Conservation (phyloP, 2,329 filamentous ascomycete species). For the Pestalotiopsis sp. region DNA sequence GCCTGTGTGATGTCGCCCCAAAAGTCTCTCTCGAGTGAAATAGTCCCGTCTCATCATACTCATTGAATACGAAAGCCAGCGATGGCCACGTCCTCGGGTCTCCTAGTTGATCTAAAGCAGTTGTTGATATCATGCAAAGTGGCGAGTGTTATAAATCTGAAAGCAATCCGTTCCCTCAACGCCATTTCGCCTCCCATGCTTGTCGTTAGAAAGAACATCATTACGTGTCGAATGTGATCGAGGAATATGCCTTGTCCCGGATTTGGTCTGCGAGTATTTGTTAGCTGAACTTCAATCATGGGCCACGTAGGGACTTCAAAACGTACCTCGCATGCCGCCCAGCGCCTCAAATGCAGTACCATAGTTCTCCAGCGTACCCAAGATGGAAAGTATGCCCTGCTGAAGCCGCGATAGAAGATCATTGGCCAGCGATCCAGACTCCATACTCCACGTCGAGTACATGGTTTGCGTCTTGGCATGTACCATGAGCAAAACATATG, state of each 20-base stretch:
- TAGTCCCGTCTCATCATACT: background rate
- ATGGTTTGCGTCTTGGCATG: constrained; percentile 39
- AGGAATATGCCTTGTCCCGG: constrained; percentile 15
- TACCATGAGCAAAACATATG: constrained; percentile 44
- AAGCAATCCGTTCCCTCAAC: background rate
- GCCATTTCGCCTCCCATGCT: background rate
- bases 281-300: background rate
- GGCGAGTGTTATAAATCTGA: background rate
- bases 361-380: constrained; percentile 43
- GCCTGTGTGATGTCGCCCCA: no score
- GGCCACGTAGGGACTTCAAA: background rate
- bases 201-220: background rate
- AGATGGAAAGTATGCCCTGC: constrained; percentile 40
- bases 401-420: constrained; percentile 40
- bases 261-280: constrained; percentile 12
- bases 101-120: background rate
- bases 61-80: background rate
- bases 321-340: constrained; percentile 44
- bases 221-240: constrained; percentile 7
- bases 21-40: no score
- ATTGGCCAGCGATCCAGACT: constrained; percentile 26
- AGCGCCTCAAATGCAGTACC: constrained; percentile 44
- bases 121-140: background rate
- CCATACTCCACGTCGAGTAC: constrained; percentile 28
- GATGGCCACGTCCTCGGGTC: background rate